These are phyloP conservation scores for Suillus ampliporus DNA, from an alignment of 768 basidiomycete species.

Conservation along the genomic window DNA sequence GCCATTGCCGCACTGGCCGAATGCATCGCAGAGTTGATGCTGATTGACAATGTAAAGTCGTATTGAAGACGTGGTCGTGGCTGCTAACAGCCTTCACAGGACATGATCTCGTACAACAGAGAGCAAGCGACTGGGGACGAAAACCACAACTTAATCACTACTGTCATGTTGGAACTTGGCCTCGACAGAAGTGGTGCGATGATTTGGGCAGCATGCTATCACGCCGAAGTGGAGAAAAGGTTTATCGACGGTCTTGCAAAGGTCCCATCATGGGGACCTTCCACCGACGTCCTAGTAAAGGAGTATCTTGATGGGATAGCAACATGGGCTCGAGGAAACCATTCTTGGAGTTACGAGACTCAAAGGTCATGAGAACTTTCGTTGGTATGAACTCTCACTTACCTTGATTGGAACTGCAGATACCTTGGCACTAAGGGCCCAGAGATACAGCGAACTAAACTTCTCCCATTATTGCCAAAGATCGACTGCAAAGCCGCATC, in stretches of 20 bases:
- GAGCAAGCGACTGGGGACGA: conserved; percentile 42
- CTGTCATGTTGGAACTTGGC: conserved; percentile 36
- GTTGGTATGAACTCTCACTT: neutral
- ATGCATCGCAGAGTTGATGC: conserved; percentile 25
- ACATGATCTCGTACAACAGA: conserved; percentile 42
- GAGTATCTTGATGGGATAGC: conserved; percentile 32
- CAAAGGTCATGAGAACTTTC: neutral
- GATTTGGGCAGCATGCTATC: conserved; percentile 25
- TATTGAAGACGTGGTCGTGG: neutral
- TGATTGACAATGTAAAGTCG: conserved; percentile 27
- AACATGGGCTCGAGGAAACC: conserved; percentile 33
- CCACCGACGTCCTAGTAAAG: conserved; percentile 29
- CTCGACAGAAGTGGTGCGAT: conserved; percentile 38
- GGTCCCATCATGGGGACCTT: conserved; percentile 34
- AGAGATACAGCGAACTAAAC: conserved; percentile 27
- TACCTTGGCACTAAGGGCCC: conserved; percentile 37
- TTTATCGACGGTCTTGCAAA: conserved; percentile 28
- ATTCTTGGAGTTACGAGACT: conserved; percentile 38
- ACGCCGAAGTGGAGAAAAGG: conserved; percentile 15
- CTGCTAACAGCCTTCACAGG: conserved; percentile 24
- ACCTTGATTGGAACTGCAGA: conserved; percentile 10
- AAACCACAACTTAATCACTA: conserved; percentile 40
- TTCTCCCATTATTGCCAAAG: conserved; percentile 13
- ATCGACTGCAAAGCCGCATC: neutral
- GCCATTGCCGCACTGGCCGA: conserved; percentile 17